Conservation (phyloP, 2,329 filamentous ascomycete species). For the Aspergillus fumigatus region DNA sequence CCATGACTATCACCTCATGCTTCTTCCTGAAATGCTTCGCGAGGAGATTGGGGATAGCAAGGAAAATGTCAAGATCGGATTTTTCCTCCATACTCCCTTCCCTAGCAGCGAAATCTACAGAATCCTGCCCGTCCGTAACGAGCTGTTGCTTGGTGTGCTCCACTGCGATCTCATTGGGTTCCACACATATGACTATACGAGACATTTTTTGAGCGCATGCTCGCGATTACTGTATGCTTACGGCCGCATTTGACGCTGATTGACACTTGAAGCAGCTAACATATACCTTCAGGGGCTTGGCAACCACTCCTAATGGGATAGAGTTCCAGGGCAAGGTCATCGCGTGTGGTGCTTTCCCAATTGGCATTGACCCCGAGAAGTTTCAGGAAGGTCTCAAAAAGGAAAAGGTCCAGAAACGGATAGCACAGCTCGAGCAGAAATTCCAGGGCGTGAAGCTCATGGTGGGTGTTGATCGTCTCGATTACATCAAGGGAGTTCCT, state of each 20-base stretch:
- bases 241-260: not conserved
- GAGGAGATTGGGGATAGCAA: constrained; percentile 75
- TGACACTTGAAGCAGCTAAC: constrained; percentile 11
- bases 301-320: constrained; percentile 86
- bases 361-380: constrained; percentile 96
- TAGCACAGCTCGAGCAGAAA: constrained; percentile 77
- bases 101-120: constrained; percentile 93
- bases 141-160: constrained; percentile 75
- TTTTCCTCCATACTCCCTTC: constrained; percentile 94
- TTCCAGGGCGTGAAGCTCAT: constrained; percentile 96
- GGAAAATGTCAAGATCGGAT: constrained; percentile 91
- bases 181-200: constrained; percentile 93
- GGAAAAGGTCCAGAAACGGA: constrained; percentile 80
- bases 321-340: constrained; percentile 86
- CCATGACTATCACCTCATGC: constrained; percentile 95
- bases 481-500: constrained; percentile 98
- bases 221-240: constrained; percentile 76
- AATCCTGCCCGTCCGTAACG: constrained; percentile 82
- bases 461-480: constrained; percentile 90
- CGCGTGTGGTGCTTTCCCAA: constrained; percentile 91
- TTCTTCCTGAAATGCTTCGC: constrained; percentile 85
- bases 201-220: constrained; percentile 91
- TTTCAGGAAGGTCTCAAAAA: constrained; percentile 86
- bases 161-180: constrained; percentile 92
- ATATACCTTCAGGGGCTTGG: constrained; percentile 36